Evolutionary conservation across 2,329 filamentous ascomycete genomes (phyloP).

Genomic region (Alternaria hordeiaustralica): DNA sequence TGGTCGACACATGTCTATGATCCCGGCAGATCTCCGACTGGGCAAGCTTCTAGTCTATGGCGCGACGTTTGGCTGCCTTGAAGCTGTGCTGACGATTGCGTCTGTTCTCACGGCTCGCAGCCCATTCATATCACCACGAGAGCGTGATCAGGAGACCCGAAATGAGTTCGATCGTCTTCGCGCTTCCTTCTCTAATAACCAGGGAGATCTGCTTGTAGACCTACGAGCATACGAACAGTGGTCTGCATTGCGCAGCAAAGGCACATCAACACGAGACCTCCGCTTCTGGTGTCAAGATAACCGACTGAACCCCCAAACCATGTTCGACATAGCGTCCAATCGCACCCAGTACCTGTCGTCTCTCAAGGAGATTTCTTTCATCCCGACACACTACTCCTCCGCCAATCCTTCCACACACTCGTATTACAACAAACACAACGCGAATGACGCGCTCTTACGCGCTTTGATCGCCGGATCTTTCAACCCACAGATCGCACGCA

Average conservation of each 20-base stretch:
- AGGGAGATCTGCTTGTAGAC: conserved; percentile 90
- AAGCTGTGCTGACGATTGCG: conserved; percentile 86
- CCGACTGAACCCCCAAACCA: conserved; percentile 81
- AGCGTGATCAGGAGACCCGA: conserved; percentile 82
- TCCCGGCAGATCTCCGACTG: conserved; percentile 90
- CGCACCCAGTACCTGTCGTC: conserved; percentile 84
- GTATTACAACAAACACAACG: conserved; percentile 57
- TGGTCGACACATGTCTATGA: conserved; percentile 90
- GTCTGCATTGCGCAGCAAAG: conserved; percentile 68
- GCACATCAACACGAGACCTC: conserved; percentile 64
- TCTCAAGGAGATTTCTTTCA: conserved; percentile 83
- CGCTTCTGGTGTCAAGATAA: conserved; percentile 83
- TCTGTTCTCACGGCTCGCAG: conserved; percentile 88
- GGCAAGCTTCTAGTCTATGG: conserved; percentile 96
- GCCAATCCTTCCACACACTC: conserved; percentile 32
- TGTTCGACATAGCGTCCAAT: conserved; percentile 88
- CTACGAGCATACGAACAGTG: conserved; percentile 84
- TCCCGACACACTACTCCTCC: conserved; percentile 55
- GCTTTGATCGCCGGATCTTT: conserved; percentile 59
- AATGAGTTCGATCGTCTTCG: conserved; percentile 81
- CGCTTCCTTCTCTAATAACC: conserved; percentile 73
- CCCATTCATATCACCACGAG: conserved; percentile 83
- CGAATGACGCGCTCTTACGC: conserved; percentile 55
- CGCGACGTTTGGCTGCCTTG: conserved; percentile 89
- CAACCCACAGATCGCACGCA: conserved; percentile 84